Conservation (phyloP, 352 stramenopile species). For the Phytophthora ohioensis region DNA sequence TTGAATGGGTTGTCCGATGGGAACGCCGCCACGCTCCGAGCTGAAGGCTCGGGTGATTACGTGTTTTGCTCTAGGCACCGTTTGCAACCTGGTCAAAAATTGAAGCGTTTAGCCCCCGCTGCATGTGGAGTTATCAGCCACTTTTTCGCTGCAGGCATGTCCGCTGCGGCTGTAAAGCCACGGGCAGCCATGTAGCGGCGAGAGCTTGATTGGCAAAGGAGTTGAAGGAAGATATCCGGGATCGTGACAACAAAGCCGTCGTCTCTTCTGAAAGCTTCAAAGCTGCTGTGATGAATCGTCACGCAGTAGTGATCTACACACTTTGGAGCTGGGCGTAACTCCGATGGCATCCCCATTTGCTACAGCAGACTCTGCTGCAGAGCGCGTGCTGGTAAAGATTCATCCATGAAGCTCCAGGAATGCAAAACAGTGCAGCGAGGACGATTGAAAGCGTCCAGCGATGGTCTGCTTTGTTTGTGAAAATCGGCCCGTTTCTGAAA, state of each 20-base stretch:
- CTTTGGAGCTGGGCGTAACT: not conserved
- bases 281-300: not conserved
- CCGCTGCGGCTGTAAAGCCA: not conserved
- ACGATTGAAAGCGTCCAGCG: not conserved
- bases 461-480: not conserved
- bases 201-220: constrained; percentile 7
- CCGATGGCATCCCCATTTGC: not conserved
- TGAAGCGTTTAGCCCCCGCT: constrained; percentile 17
- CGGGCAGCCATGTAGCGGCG: not conserved
- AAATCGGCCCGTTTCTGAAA: constrained; percentile 1
- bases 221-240: constrained; percentile 4
- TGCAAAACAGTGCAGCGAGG: not conserved
- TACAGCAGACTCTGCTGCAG: not conserved
- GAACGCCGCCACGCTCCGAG: constrained; percentile 1
- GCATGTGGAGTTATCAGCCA: not conserved
- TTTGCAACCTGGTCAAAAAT: constrained; percentile 28
- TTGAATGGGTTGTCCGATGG: not conserved
- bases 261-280: constrained; percentile 12
- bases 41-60: constrained; percentile 12
- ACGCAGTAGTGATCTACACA: not conserved
- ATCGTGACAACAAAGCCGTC: constrained; percentile 1
- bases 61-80: constrained; percentile 15
- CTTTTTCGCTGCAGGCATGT: constrained; percentile 7
- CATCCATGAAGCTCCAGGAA: constrained; percentile 6
- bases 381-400: not conserved